These are phyloP conservation scores for Xanthoconium purpureum DNA, from an alignment of 768 basidiomycete species.

Conservation along the genomic window DNA sequence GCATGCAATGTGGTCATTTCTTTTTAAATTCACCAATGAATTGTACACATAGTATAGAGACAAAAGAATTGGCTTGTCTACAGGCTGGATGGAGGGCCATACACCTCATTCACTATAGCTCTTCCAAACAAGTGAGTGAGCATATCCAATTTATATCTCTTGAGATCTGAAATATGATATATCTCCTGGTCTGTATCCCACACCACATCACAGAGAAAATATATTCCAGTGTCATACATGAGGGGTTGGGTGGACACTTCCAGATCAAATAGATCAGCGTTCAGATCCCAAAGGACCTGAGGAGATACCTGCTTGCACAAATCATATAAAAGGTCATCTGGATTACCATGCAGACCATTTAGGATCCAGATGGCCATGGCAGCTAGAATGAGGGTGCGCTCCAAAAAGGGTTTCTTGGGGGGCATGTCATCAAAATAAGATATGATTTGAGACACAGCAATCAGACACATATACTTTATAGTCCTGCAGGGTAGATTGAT, in stretches of 20 bases:
- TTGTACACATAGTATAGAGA: too few species aligned
- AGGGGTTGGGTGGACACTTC: neutral
- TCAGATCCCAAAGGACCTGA: neutral
- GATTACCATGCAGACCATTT: neutral
- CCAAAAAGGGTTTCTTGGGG: neutral
- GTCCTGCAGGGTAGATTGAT: neutral
- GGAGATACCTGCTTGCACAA: neutral
- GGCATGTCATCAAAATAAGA: too few species aligned
- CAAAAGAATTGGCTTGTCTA: too few species aligned
- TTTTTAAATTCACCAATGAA: too few species aligned
- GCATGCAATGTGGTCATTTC: too few species aligned
- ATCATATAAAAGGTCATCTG: neutral
- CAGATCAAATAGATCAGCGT: neutral
- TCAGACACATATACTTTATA: slow-evolving; percentile 1
- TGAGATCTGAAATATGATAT: too few species aligned
- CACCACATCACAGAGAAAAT: neutral
- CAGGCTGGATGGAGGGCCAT: too few species aligned
- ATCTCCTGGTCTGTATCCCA: too few species aligned
- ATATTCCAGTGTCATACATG: slow-evolving; percentile 5
- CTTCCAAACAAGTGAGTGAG: too few species aligned
- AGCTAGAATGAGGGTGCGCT: neutral
- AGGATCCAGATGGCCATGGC: slow-evolving; percentile 7
- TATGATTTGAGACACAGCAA: neutral
- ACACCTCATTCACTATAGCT: too few species aligned
- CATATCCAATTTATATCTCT: too few species aligned